These are phyloP conservation scores for Rhizophora mangle DNA, from an alignment of 345 rosid genomes.

Conservation along the genomic window DNA sequence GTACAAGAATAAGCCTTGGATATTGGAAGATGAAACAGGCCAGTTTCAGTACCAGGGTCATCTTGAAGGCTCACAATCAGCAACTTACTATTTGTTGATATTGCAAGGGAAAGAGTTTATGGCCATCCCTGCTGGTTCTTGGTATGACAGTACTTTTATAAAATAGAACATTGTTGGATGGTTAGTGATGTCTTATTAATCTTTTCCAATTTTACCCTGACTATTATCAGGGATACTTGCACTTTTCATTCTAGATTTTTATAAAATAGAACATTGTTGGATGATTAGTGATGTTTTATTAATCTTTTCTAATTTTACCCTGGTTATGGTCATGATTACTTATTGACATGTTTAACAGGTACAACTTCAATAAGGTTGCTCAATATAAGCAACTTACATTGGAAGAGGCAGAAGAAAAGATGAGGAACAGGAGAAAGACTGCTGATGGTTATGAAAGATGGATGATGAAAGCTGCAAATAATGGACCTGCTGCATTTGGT, in stretches of 20 bases:
- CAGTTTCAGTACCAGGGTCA: slow-evolving; percentile 88
- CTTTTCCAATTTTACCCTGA: not conserved
- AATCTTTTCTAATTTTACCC: too few relatives aligned
- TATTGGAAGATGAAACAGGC: slow-evolving; percentile 94
- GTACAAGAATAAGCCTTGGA: slow-evolving; percentile 92
- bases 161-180: too few relatives aligned
- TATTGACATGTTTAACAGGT: slow-evolving; percentile 39
- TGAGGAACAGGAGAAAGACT: slow-evolving; percentile 87
- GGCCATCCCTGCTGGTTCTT: slow-evolving; percentile 96
- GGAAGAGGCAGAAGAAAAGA: slow-evolving; percentile 99
- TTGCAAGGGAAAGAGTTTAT: slow-evolving; percentile 77
- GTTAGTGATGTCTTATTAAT: too few relatives aligned
- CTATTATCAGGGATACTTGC: not conserved
- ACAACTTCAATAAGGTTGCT: slow-evolving; percentile 86
- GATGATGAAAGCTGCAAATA: slow-evolving; percentile 98
- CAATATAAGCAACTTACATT: slow-evolving; percentile 95
- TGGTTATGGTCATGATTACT: slow-evolving; percentile 5
- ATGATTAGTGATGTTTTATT: too few relatives aligned
- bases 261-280: too few relatives aligned
- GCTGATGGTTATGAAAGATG: slow-evolving; percentile 98
- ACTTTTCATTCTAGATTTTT: not conserved
- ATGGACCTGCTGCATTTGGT: slow-evolving; percentile 93
- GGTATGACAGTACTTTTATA: slow-evolving; percentile 39
- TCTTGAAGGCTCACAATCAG: slow-evolving; percentile 95
- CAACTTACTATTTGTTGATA: slow-evolving; percentile 86